Conservation (phyloP, 345 rosid genomes). For the Sapria himalayana region DNA sequence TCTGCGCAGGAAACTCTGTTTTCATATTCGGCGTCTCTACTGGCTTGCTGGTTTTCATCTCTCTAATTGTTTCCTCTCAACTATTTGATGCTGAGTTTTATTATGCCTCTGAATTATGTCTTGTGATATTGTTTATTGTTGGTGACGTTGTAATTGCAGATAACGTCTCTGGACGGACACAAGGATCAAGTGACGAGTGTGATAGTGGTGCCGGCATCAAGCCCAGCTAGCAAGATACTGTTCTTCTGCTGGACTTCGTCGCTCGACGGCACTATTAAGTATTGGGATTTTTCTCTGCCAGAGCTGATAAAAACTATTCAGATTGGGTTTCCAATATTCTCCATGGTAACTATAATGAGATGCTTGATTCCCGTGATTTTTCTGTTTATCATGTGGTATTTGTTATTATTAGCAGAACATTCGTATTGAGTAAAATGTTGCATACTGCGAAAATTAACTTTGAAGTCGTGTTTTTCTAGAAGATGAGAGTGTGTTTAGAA, state of each 20-base stretch:
- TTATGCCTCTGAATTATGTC: neutral
- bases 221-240: slow-evolving; percentile 30
- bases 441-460: too few species aligned
- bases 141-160: slow-evolving; percentile 8
- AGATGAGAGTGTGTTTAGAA: too few species aligned
- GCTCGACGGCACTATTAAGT: slow-evolving; percentile 68
- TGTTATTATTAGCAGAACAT: too few species aligned
- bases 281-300: slow-evolving; percentile 76
- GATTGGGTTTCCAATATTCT: slow-evolving; percentile 35
- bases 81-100: neutral
- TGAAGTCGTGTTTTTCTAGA: too few species aligned
- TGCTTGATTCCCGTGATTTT: neutral
- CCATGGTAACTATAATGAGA: slow-evolving; percentile 29
- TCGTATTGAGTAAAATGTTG: too few species aligned
- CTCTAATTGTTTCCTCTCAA: neutral
- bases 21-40: slow-evolving; percentile 72
- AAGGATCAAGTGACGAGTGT: slow-evolving; percentile 53
- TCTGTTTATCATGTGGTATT: neutral
- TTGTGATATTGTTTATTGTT: neutral
- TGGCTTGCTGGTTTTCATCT: slow-evolving; percentile 38
- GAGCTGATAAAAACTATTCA: slow-evolving; percentile 55
- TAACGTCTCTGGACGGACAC: slow-evolving; percentile 67
- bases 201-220: slow-evolving; percentile 44
- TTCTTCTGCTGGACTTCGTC: slow-evolving; percentile 89
- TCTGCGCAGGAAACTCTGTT: slow-evolving; percentile 56